phyloP scores from a whole-genome alignment of 768 basidiomycete genomes.

The Phallus indusiatus region DNA sequence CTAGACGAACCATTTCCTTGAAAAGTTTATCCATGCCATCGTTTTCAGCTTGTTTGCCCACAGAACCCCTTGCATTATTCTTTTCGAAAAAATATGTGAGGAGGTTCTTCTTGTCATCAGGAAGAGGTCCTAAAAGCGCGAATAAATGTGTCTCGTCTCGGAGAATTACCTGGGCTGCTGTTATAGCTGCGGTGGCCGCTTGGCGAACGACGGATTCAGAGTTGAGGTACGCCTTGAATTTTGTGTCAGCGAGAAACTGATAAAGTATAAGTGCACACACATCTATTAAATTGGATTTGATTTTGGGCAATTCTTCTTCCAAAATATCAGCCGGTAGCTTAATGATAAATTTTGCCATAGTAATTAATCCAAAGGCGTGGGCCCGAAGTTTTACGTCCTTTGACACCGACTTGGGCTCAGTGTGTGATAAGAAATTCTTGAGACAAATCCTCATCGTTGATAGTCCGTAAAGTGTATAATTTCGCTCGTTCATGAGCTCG shows the following conservation, averaged over 20 bases:
- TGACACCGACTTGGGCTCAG: slow-evolving; percentile 33
- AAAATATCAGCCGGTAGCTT: slow-evolving; percentile 75
- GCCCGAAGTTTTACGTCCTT: slow-evolving; percentile 51
- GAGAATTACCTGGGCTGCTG: slow-evolving; percentile 75
- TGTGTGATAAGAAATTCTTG: slow-evolving; percentile 50
- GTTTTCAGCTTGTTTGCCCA: background rate
- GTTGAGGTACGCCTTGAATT: slow-evolving; percentile 6
- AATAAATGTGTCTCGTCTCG: slow-evolving; percentile 80
- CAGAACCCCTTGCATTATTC: slow-evolving; percentile 56
- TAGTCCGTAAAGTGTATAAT: slow-evolving; percentile 78
- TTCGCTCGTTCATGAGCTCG: slow-evolving; percentile 42
- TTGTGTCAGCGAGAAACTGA: slow-evolving; percentile 4
- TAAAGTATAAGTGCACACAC: slow-evolving; percentile 31
- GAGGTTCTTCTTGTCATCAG: slow-evolving; percentile 87
- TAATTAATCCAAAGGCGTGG: slow-evolving; percentile 77
- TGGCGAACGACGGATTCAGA: slow-evolving; percentile 54
- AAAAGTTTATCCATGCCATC: slow-evolving; percentile 58
- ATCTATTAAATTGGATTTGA: slow-evolving; percentile 59
- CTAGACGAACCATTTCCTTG: slow-evolving; percentile 73
- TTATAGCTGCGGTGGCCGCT: slow-evolving; percentile 72
- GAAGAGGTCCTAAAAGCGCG: slow-evolving; percentile 65
- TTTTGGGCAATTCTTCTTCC: slow-evolving; percentile 77
- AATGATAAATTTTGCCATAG: slow-evolving; percentile 73
- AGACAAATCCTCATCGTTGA: slow-evolving; percentile 73
- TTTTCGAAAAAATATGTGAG: slow-evolving; percentile 87